Base-by-base conservation (phyloP, 116 monocot genomes). In the Dioscorea cayenensis region DNA sequence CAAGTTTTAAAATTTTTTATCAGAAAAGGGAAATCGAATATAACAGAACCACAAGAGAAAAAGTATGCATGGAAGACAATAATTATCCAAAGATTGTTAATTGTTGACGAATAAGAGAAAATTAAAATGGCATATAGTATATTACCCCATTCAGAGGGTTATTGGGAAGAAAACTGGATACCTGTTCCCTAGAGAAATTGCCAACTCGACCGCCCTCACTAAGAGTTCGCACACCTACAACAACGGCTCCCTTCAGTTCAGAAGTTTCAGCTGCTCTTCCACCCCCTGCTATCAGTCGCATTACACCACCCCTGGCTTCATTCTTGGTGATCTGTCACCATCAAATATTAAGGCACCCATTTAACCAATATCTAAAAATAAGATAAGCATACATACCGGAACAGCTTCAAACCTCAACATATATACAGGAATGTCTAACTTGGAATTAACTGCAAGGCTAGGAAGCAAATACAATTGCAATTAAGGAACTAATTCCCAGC, bases 121-220 rank as follows among this genome's bases (percentile, higher is more conserved):
- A 43, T 10, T 43, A 7, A 43, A 43, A 43, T 43, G 43, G 12
- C 7, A 43, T 43, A 55, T 62, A 27, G n/a, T 22, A 62, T 62
- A 20, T 23, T 62, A 35, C 17, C 35, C 17, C 35, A 51, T 25
- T 19, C 20, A 51, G 60, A 49, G 13, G 28, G 13, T 60, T 43
- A 27, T 27, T 66, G 17, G 6, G 28, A 22, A 20, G 49, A 36
- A 62, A 55, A 50, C 32, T 16, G 60, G 21, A 36, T 78, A 90
- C 96, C 90, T 96, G 96, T 79, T 99, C 99, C 81, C 99, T 90
- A 8, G 94, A 89, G 79, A 94, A 99, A 7, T 81, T 83, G 49
- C 99, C 99, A 73, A 99, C 99, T 81, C 94, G 81, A 36, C 99
- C 94, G 73, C 99, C 99, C 73, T 99, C 99, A 80, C 99, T 99